Base-by-base conservation (phyloP, 2,329 filamentous ascomycete species). In the Arthrocladium fulminans region DNA sequence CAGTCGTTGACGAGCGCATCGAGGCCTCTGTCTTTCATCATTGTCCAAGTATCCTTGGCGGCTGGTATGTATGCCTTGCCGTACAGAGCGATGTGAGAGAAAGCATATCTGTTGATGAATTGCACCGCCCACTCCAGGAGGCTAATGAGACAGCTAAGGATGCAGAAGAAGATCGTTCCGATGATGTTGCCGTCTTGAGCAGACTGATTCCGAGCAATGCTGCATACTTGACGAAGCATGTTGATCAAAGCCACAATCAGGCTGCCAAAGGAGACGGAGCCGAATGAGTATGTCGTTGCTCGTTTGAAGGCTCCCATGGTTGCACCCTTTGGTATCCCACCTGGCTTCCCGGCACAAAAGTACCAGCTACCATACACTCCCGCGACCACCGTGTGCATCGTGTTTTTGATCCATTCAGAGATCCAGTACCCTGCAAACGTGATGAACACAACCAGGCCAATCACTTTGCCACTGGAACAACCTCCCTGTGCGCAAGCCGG, bases 391-490 rank as follows among this genome's bases (percentile, higher is more conserved):
- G 84, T 84, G 63, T 97, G 88, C 40, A 95, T 86, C 0, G 86
- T 88, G 67, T 94, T 95, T 72, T 96, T 96, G 58, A 96, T 71
- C 76, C 85, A 90, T 64, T 97, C 90, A 1, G 86, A 84, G 55
- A 95, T 82, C 90, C 90, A 97, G 69, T 94, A 96, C 67, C 83
- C 86, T 46, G 88, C 83, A 60, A 97, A 96, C 0, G 88, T 94
- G 57, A 88, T 77, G 63, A 94, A 96, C 15, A 84, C 86, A 3
- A 94, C 72, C 24, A 96, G 69, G 0, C 89, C 89, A 51, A 88
- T 89, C 38, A 96, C 86, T 55, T 83, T 90, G 45, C 73, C 86
- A 4, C 71, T 74, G 51, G 84, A 82, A 59, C 89, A 96, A 55
- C 79, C 62, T 27, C 60, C 65, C 12, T 68, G 66, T 29, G 58